Conservation (phyloP, 257 asterid species). For the Linderniella brevidens region DNA sequence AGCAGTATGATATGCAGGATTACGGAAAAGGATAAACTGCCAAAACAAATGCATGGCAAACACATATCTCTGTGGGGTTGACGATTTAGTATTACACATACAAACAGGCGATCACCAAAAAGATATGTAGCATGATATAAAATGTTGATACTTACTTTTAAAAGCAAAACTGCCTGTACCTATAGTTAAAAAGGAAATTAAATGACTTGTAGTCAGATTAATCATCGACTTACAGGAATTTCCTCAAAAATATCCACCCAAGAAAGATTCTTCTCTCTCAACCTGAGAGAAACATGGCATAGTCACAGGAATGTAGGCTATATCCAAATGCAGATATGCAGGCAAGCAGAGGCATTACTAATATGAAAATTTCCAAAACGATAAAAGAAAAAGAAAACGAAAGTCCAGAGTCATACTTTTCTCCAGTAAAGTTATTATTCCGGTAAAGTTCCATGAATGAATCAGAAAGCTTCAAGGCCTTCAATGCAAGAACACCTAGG, state of each 20-base stretch:
- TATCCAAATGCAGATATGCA: neutral
- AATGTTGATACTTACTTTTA: no score
- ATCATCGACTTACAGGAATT: constrained; percentile 54
- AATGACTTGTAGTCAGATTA: no score
- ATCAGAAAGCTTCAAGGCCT: constrained; percentile 95
- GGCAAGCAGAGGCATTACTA: neutral
- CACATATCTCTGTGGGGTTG: no score
- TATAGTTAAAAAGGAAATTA: no score
- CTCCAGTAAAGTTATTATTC: constrained; percentile 78
- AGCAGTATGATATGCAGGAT: no score
- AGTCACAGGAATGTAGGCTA: no score
- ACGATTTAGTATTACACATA: no score
- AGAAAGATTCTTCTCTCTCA: constrained; percentile 91
- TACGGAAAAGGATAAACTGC: no score
- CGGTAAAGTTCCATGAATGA: constrained; percentile 93
- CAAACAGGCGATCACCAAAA: no score
- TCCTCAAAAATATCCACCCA: constrained; percentile 99
- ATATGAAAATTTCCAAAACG: neutral
- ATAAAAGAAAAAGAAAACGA: neutral
- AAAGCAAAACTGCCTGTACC: no score
- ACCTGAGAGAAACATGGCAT: constrained; percentile 21
- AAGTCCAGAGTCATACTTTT: constrained; percentile 40
- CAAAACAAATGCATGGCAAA: no score
- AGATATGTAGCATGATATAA: no score
- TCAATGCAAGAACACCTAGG: constrained; percentile 92